A percentile compares a stretch with the other conserved stretches of the same genome.
Conservation (phyloP, 2,329 filamentous ascomycete species). For the Fusarium proliferatum region DNA sequence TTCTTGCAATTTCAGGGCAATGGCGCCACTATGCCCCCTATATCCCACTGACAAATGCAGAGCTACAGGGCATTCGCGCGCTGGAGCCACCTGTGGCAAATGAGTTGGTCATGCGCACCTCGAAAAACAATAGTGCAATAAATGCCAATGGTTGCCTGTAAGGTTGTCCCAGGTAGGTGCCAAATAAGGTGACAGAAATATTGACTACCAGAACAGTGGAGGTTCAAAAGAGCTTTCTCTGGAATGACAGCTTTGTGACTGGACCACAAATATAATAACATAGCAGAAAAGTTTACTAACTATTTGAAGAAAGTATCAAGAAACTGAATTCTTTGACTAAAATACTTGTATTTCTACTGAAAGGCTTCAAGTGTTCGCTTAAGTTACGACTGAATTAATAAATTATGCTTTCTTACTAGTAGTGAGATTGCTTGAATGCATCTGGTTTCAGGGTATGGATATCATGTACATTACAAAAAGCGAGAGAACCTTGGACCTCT, state of each 20-base stretch:
- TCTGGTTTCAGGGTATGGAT: background rate
- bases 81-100: slow-evolving; percentile 14
- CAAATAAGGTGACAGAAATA: background rate
- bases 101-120: background rate
- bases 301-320: background rate
- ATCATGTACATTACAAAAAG: background rate
- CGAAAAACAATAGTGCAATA: background rate
- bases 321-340: background rate
- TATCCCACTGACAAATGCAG: slow-evolving; percentile 11
- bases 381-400: background rate
- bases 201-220: background rate
- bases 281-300: background rate
- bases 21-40: slow-evolving; percentile 17
- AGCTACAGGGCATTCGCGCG: slow-evolving; percentile 13
- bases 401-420: background rate
- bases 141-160: background rate
- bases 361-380: background rate
- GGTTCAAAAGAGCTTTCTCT: background rate
- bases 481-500: background rate
- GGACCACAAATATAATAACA: background rate
- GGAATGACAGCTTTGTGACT: background rate
- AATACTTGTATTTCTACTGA: background rate
- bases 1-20: slow-evolving; percentile 17
- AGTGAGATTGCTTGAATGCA: background rate
- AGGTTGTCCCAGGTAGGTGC: background rate